Base-by-base conservation (phyloP, 2,329 filamentous ascomycete species). In the Waltergamsia citrina region DNA sequence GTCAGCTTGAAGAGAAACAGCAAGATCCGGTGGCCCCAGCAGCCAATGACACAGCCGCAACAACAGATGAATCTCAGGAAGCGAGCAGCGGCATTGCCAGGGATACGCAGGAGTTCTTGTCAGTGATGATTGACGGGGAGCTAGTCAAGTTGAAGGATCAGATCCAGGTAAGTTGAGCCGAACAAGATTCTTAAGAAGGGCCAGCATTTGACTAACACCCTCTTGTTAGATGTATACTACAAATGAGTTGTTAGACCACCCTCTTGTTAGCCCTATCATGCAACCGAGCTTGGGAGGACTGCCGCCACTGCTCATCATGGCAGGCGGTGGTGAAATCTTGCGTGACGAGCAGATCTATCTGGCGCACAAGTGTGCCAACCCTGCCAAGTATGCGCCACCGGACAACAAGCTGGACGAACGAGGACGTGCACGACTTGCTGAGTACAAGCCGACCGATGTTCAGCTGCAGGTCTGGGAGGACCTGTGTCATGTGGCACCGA, bases 381-480 rank as follows among this genome's bases (percentile, higher is more conserved):
- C 92, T 0, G 53, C 69, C 17, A 73, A 75, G 38, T 96, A 94
- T 47, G 72, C 81, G 1, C 84, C 85, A 0, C 67, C 72, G 1
- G 69, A 81, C 24, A 65, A 65, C 0, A 67, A 75, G 28, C 62
- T 92, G 39, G 67, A 79, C 22, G 71, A 80, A 24, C 65, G 70
- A 38, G 78, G 80, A 19, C 68, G 69, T 15, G 67, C 70, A 4
- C 57, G 67, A 10, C 49, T 92, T 12, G 62, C 68, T 23, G 77
- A 70, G 41, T 93, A 85, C 55, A 75, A 77, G 37, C 85, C 87
- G 0, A 98, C 92, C 0, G 76, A 94, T 46, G 90, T 96, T 1
- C 87, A 95, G 52, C 69, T 98, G 3, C 92, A 96, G 53, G 81
- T 96, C 2, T 96, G 90, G 88, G 90, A 96, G 38, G 84, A 94